Base-by-base conservation (phyloP, 345 rosid species). In the Hibiscus mutabilis region DNA sequence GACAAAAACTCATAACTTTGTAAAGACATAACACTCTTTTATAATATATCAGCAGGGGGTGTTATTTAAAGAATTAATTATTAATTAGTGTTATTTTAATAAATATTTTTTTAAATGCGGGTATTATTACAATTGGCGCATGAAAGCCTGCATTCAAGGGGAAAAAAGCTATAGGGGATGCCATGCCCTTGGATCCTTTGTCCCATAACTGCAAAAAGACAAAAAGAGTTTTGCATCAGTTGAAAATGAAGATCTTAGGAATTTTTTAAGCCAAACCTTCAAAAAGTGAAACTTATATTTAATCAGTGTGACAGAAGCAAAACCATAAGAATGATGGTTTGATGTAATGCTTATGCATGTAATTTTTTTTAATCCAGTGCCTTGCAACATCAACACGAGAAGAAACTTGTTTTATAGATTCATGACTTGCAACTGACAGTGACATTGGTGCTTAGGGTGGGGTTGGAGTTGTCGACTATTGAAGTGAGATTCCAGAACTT, bases 401-500 rank as follows among this genome's bases (percentile, higher is more conserved):
- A 35, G 4, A 0, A 63, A 12, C 42, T 6, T 40, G 13, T 21
- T 42, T 64, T 64, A 21, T 64, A 21, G 18, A 42, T 12, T 21
- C 11, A 46, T 18, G 57, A 24, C 37, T 25, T 7, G 19, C 40
- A 15, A 15, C 22, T 66, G 37, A 46, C 4, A 7, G 27, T 56
- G 33, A 53, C 33, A 16, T 70, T 42, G 40, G 40, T 35, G 66
- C 9, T 62, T 29, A 82, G 86, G 51, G 84, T 78, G 35, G 81
- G 82, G 14, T 42, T 84, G 74, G 73, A 75, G 16, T 67, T 80
- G 19, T 79, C 84, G 4, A 68, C 79, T 0, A 75, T 84, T 51
- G 88, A 82, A 74, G 86, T 82, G 51, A 75, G 84, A 37, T 82
- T 72, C 64, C 65, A 73, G 27, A 74, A 80, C 57, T 25, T 82